Conservation (phyloP, 768 basidiomycete genomes). For the Hebeloma cylindrosporum region DNA sequence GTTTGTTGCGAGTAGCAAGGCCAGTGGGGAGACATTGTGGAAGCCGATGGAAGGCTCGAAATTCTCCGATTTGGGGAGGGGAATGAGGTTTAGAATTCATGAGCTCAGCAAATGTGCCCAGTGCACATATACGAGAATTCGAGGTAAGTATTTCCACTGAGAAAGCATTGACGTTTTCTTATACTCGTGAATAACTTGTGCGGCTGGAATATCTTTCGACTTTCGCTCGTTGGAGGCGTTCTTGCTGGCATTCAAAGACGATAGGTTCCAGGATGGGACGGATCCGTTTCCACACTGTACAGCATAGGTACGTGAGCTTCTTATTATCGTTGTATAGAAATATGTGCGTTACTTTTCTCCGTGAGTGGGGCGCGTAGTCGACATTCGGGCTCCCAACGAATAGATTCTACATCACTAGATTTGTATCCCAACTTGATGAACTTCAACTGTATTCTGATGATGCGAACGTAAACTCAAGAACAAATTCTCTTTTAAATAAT, state of each 20-base stretch:
- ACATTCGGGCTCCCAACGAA: not conserved
- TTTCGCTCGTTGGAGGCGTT: not conserved
- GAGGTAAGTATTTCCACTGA: not conserved
- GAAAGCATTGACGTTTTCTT: not conserved
- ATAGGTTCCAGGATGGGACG: not conserved
- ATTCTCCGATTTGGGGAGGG: not conserved
- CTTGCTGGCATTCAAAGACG: not conserved
- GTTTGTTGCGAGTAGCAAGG: not conserved
- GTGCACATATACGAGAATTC: not conserved
- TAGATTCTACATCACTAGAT: not conserved
- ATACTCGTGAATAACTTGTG: not conserved
- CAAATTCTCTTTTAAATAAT: too few species aligned
- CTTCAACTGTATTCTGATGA: not conserved
- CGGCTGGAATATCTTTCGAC: not conserved
- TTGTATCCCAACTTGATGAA: not conserved
- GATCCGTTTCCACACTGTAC: constrained; percentile 1
- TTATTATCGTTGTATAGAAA: not conserved
- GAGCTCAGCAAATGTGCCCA: not conserved
- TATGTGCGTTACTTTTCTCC: not conserved
- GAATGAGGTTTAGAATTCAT: not conserved
- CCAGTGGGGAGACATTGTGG: not conserved
- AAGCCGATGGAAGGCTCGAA: not conserved
- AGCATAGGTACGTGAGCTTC: not conserved
- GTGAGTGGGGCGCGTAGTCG: not conserved
- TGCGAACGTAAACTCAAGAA: too few species aligned